Percentiles rank a stretch among this genome's conserved stretches.
Evolutionary conservation across 495 filamentous ascomycete species (phyloP).

Genomic region (Penicillium waksmanii): DNA sequence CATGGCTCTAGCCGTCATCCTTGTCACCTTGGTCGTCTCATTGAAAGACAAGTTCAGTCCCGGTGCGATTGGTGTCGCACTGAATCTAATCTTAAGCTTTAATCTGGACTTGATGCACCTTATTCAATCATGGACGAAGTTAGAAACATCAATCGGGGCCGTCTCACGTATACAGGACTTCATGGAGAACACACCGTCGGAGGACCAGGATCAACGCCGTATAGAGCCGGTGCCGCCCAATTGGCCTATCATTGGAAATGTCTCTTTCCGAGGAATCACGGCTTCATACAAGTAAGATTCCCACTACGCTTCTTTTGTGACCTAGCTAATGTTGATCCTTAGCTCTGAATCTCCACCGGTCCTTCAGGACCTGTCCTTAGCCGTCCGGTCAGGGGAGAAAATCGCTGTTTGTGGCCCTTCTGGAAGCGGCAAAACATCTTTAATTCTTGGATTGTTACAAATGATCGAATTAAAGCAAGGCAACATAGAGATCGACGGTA

Average conservation of each 20-base stretch:
- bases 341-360: slow-evolving; percentile 6
- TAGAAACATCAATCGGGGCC: slow-evolving; percentile 58
- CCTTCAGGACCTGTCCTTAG: slow-evolving; percentile 28
- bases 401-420: slow-evolving; percentile 30
- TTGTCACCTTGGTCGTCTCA: slow-evolving; percentile 52
- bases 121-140: slow-evolving; percentile 45
- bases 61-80: slow-evolving; percentile 56
- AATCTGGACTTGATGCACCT: slow-evolving; percentile 17
- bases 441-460: slow-evolving; percentile 38
- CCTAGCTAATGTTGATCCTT: no score
- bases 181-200: neutral
- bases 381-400: slow-evolving; percentile 27
- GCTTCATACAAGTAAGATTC: no score
- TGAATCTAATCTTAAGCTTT: slow-evolving; percentile 59
- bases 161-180: slow-evolving; percentile 48
- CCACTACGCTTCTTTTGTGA: no score
- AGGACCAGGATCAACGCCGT: slow-evolving; percentile 1
- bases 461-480: slow-evolving; percentile 23
- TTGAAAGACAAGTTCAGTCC: slow-evolving; percentile 1
- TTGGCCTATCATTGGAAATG: slow-evolving; percentile 34
- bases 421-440: slow-evolving; percentile 45
- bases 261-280: no score
- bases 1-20: slow-evolving; percentile 37
- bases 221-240: neutral
- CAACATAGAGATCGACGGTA: slow-evolving; percentile 38